These are phyloP conservation scores for Diospyros kaki DNA, from an alignment of 148 eudicot species.

Conservation along the genomic window DNA sequence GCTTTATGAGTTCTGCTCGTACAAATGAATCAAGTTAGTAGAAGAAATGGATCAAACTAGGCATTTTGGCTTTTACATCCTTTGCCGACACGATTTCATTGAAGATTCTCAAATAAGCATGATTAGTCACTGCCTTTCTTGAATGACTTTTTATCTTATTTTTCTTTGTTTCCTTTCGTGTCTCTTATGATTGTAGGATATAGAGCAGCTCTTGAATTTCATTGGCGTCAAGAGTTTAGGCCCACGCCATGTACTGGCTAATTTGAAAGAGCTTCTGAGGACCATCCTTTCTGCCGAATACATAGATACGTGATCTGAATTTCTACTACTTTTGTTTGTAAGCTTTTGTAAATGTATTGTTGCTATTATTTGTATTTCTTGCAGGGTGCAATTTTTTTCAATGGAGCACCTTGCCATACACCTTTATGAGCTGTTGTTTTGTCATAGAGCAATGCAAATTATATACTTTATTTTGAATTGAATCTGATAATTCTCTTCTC, in stretches of 20 bases:
- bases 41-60: too few species aligned
- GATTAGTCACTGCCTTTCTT: background rate
- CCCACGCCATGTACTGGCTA: constrained; percentile 84
- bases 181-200: constrained; percentile 54
- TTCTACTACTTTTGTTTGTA: constrained; percentile 15
- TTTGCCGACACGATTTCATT: too few species aligned
- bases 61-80: too few species aligned
- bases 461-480: too few species aligned
- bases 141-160: background rate
- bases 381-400: constrained; percentile 29
- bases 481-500: too few species aligned
- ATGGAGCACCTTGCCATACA: constrained; percentile 27
- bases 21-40: background rate
- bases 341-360: constrained; percentile 32
- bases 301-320: constrained; percentile 38
- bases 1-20: background rate
- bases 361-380: constrained; percentile 15
- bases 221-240: constrained; percentile 85
- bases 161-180: background rate
- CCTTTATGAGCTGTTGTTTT: constrained; percentile 1
- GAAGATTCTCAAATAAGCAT: too few species aligned
- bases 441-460: background rate
- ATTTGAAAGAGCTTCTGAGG: constrained; percentile 76
- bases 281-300: constrained; percentile 71
- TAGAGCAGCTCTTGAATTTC: constrained; percentile 90